phyloP scores from a whole-genome alignment of 2,329 filamentous ascomycete species.

The Aspergillus pseudotamarii region DNA sequence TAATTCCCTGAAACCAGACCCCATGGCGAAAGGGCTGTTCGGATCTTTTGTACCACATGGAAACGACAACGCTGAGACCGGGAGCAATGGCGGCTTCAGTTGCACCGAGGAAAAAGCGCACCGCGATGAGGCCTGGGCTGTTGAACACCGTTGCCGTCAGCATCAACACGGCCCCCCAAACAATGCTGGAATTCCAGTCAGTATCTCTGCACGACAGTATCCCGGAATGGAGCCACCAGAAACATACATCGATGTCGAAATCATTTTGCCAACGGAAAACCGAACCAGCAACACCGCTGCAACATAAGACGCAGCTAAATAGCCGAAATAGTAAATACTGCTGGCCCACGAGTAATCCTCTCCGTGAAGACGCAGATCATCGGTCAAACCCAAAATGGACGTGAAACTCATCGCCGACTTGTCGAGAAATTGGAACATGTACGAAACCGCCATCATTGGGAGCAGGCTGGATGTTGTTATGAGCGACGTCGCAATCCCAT shows the following conservation, averaged over 20 bases:
- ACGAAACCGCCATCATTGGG: no score
- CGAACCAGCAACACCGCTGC: background rate
- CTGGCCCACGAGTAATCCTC: background rate
- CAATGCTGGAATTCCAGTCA: no score
- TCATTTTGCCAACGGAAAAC: background rate
- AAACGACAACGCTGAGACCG: slow-evolving; percentile 37
- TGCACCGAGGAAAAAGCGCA: no score
- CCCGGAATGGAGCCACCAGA: background rate
- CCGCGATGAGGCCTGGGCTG: no score
- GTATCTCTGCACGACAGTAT: no score
- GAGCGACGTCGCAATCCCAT: no score
- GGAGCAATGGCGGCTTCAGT: no score
- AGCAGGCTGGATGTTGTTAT: background rate
- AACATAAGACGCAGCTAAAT: background rate
- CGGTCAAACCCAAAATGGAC: background rate
- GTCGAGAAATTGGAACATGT: no score
- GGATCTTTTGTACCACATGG: slow-evolving; percentile 32
- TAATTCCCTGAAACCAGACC: slow-evolving; percentile 36
- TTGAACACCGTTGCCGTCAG: no score
- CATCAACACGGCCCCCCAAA: no score
- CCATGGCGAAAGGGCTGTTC: slow-evolving; percentile 36
- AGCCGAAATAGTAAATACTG: background rate
- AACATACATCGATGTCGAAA: background rate
- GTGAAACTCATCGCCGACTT: background rate
- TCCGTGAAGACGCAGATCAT: background rate